Conservation (phyloP, 768 basidiomycete species). For the Leccinum subgranulosum region DNA sequence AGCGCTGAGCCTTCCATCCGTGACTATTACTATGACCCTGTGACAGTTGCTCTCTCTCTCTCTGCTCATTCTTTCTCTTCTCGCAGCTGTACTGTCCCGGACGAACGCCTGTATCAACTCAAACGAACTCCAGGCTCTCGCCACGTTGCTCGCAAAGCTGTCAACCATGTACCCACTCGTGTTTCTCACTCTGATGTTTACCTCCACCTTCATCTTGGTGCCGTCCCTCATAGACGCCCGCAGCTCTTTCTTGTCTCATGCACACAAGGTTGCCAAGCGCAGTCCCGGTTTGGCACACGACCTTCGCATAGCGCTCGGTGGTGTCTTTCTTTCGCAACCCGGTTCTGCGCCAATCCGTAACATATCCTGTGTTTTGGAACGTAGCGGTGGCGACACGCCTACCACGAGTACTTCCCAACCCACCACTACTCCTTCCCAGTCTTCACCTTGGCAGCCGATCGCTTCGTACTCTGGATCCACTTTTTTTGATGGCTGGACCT, state of each 20-base stretch:
- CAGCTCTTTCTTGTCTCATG: conserved; percentile 37
- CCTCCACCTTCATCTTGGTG: background rate
- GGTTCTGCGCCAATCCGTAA: conserved; percentile 24
- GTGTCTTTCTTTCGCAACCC: conserved; percentile 46
- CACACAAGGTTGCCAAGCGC: conserved; percentile 50
- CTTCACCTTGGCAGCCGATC: conserved; percentile 48
- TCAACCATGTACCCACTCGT: too few species aligned
- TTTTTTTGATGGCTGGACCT: conserved; percentile 85
- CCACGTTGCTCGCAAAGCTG: too few species aligned
- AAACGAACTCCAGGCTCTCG: too few species aligned
- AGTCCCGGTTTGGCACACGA: conserved; percentile 66
- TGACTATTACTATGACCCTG: too few species aligned
- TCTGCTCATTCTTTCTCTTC: too few species aligned
- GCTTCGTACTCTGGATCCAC: conserved; percentile 58
- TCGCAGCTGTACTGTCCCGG: too few species aligned
- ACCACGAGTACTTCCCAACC: conserved; percentile 19
- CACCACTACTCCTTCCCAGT: conserved; percentile 17
- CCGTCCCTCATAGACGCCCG: conserved; percentile 21
- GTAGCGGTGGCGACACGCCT: conserved; percentile 22
- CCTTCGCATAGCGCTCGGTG: conserved; percentile 61
- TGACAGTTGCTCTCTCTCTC: too few species aligned
- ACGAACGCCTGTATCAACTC: too few species aligned
- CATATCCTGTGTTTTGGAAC: conserved; percentile 35
- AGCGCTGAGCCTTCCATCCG: too few species aligned
- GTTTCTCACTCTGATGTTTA: too few species aligned